phyloP scores from a whole-genome alignment of 805 yeast genomes.

The Maudiozyma bulderi region DNA sequence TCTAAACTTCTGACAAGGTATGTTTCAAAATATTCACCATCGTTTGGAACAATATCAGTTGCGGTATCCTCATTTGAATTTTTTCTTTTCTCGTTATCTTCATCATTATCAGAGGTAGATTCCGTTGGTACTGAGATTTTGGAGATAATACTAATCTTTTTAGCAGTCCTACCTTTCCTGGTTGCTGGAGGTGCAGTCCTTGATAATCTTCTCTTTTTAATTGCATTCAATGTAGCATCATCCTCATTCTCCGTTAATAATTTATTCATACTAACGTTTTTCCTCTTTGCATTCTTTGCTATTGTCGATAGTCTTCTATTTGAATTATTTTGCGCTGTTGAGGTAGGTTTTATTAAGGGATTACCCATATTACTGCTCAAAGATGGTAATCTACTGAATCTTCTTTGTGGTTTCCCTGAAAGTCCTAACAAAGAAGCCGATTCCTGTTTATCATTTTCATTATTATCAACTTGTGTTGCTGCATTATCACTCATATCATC shows the following conservation, averaged over 20 bases:
- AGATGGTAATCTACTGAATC: slow-evolving; percentile 33
- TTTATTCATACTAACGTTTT: slow-evolving; percentile 7
- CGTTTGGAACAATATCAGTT: slow-evolving; percentile 11
- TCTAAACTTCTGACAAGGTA: slow-evolving; percentile 30
- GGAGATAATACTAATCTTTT: slow-evolving; percentile 28
- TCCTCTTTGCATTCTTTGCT: slow-evolving; percentile 10
- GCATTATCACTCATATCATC: not conserved
- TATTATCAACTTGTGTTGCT: slow-evolving; percentile 6
- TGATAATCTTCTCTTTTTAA: slow-evolving; percentile 25
- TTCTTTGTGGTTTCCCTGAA: slow-evolving; percentile 6
- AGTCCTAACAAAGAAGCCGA: not conserved
- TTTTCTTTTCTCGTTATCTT: slow-evolving; percentile 7
- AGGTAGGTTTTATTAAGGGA: slow-evolving; percentile 24
- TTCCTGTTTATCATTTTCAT: slow-evolving; percentile 7
- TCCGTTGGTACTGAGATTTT: slow-evolving; percentile 13
- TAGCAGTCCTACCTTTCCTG: slow-evolving; percentile 22
- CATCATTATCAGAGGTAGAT: slow-evolving; percentile 4
- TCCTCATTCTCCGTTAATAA: slow-evolving; percentile 20
- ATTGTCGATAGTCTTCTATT: slow-evolving; percentile 20
- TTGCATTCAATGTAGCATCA: slow-evolving; percentile 17
- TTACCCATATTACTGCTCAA: slow-evolving; percentile 28
- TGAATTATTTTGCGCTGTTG: not conserved
- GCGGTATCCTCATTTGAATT: slow-evolving; percentile 6
- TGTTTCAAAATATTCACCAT: slow-evolving; percentile 21
- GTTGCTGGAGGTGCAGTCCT: slow-evolving; percentile 16